Evolutionary conservation across 805 yeast species (phyloP), one percentile per base, ranked within the genome.

Genomic region (Cephaloascus albidus): DNA sequence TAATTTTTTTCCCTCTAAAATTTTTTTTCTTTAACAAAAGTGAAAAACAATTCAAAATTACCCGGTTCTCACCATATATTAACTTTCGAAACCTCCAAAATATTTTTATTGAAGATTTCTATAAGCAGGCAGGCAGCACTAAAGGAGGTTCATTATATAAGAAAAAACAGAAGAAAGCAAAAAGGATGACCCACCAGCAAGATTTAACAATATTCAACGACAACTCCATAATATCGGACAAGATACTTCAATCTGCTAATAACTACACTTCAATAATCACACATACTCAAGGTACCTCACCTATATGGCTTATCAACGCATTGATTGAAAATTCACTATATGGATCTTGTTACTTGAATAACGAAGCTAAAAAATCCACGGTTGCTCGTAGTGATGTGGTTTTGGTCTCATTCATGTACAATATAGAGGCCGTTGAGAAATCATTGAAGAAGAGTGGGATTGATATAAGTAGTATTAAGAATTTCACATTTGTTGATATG

Each of bases 251-350:
- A 27, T 43, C 46, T 51, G 48, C 35, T 45, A 52, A 27, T 6
- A 6, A 23, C 28, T 12, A 23, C 12, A 23, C 28, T 49, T 63
- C 65, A 3, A 39, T 65, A 8, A 45, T 72, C 2, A 65, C 74
- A 0, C 63, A 70, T 36, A 54, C 60, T 1, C 65, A 62, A 37
- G 78, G 82, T 0, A 79, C 84, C 0, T 68, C 75, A 20, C 78
- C 89, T 2, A 54, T 74, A 4, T 83, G 90, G 90, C 60, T 83
- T 31, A 50, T 71, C 3, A 68, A 68, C 40, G 68, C 78, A 2
- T 52, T 82, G 18, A 57, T 79, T 6, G 86, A 81, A 47, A 68
- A 65, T 28, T 57, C 65, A 19, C 44, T 76, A 14, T 48, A 58
- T 15, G 83, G 78, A 3, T 68, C 77, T 12, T 36, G 67, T 60